These are phyloP conservation scores for Lonicera japonica DNA, from an alignment of 129 eudicot species.

Conservation along the genomic window DNA sequence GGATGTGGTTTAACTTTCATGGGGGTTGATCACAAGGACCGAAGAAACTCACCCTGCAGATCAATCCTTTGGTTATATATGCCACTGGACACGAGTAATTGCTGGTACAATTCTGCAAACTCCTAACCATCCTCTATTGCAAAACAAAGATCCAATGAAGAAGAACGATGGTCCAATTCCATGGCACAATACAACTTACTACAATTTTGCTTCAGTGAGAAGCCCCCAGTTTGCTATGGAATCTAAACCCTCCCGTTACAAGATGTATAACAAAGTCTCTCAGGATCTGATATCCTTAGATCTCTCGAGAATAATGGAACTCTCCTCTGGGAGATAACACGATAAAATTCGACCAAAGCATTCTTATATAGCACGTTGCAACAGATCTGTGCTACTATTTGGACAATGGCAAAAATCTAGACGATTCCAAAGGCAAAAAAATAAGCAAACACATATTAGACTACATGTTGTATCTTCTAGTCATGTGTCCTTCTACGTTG, in stretches of 20 bases:
- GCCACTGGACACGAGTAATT: too few species aligned
- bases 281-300: slow-evolving; percentile 20
- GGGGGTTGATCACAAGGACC: too few species aligned
- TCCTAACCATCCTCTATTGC: too few species aligned
- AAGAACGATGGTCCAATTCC: slow-evolving; percentile 53
- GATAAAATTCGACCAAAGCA: slow-evolving; percentile 41
- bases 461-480: slow-evolving; percentile 40
- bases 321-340: slow-evolving; percentile 24
- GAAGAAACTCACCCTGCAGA: too few species aligned
- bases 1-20: too few species aligned
- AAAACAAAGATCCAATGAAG: too few species aligned
- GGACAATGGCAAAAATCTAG: slow-evolving; percentile 10
- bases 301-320: not conserved
- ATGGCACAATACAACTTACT: slow-evolving; percentile 44
- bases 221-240: slow-evolving; percentile 15
- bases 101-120: too few species aligned
- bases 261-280: too few species aligned
- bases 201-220: slow-evolving; percentile 19
- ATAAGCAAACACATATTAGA: slow-evolving; percentile 35
- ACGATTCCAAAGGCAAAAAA: slow-evolving; percentile 7
- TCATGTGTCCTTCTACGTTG: slow-evolving; percentile 34
- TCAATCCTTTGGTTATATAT: too few species aligned
- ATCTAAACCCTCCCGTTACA: slow-evolving; percentile 15
- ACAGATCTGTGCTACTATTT: too few species aligned
- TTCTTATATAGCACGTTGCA: slow-evolving; percentile 65